A percentile compares a stretch with the other conserved stretches of the same genome.
Evolutionary conservation across 495 filamentous ascomycete species (phyloP).

Genomic region (Bacidia rubella): DNA sequence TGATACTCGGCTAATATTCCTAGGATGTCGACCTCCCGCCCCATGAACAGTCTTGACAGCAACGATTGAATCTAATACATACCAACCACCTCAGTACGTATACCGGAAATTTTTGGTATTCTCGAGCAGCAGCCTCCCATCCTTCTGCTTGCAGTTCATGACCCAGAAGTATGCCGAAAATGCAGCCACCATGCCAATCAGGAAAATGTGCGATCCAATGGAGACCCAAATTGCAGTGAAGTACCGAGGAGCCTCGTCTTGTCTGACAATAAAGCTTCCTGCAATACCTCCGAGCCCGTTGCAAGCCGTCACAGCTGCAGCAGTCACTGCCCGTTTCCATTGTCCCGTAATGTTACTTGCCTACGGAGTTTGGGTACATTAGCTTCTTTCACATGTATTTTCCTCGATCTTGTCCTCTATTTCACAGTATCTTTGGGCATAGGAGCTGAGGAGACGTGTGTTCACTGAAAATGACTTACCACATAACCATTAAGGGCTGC

Average conservation of each 20-base stretch:
- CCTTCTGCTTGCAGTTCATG: conserved; percentile 39
- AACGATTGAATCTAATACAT: not conserved
- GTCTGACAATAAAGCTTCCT: conserved; percentile 59
- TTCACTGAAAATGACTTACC: no score
- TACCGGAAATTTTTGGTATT: conserved; percentile 31
- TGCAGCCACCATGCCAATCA: conserved; percentile 44
- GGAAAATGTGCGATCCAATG: conserved; percentile 53
- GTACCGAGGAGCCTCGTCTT: conserved; percentile 54
- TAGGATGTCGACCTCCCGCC: no score
- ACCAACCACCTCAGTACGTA: conserved; percentile 13
- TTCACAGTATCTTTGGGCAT: not conserved
- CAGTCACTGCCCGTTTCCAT: conserved; percentile 64
- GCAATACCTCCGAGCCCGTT: conserved; percentile 68
- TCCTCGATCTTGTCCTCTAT: no score
- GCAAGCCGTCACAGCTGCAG: conserved; percentile 53
- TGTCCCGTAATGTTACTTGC: conserved; percentile 29
- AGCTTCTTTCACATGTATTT: conserved; percentile 9
- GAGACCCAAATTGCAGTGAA: conserved; percentile 59
- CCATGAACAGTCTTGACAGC: no score
- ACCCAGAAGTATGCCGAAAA: conserved; percentile 51
- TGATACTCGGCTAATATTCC: no score
- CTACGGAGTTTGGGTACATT: not conserved
- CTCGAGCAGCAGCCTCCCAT: conserved; percentile 39
- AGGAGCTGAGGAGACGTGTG: conserved; percentile 44
- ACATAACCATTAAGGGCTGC: conserved; percentile 61